Evolutionary conservation across 2,329 filamentous ascomycete genomes (phyloP).

Genomic region (Exophiala aquamarina): DNA sequence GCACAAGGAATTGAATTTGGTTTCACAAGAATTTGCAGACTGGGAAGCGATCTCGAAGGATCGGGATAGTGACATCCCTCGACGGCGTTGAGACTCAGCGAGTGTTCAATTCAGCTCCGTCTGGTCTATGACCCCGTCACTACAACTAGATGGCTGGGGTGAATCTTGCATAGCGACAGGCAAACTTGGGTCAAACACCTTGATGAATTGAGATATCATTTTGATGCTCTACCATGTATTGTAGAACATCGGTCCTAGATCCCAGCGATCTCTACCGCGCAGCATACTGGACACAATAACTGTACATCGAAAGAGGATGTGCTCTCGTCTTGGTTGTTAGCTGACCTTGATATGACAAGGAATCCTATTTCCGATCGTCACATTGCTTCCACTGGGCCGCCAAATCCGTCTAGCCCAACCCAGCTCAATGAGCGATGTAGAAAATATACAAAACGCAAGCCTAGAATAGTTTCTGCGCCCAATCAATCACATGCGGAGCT

Average conservation of each 20-base stretch:
- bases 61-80: constrained; percentile 17
- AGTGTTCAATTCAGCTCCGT: no score
- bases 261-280: no score
- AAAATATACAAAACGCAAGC: constrained; percentile 3
- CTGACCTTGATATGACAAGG: no score
- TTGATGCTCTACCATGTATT: constrained; percentile 4
- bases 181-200: constrained; percentile 8
- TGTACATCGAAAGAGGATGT: constrained; percentile 2
- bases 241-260: no score
- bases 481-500: constrained; percentile 53
- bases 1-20: constrained; percentile 59
- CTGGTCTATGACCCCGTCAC: no score
- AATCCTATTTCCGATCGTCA: no score
- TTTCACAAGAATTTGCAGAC: constrained; percentile 60
- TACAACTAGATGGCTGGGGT: background rate
- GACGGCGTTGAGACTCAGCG: constrained; percentile 21
- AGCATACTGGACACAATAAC: constrained; percentile 35
- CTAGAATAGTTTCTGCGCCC: constrained; percentile 49
- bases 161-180: constrained; percentile 21
- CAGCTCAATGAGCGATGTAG: no score
- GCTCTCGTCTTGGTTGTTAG: no score
- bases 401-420: background rate
- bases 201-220: constrained; percentile 13
- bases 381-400: no score
- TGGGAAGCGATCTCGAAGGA: constrained; percentile 45